phyloP scores from a whole-genome alignment of 441 rosid genomes.

The Croton setiger region DNA sequence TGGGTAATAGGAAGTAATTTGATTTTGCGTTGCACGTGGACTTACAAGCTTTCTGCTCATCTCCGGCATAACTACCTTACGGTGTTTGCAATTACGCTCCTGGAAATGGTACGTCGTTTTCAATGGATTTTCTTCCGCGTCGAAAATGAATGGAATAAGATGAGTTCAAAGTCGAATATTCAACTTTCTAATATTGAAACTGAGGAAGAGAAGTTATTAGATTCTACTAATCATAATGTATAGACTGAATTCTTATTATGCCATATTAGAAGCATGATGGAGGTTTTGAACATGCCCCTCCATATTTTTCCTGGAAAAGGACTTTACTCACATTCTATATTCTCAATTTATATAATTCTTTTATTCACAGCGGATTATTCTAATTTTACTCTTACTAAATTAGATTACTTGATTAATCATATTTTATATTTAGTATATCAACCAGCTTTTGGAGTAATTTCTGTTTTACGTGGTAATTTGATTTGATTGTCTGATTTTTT shows the following conservation, averaged over 20 bases:
- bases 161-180: constrained; percentile 51
- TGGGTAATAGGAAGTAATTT: constrained; percentile 94
- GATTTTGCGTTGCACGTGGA: constrained; percentile 92
- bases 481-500: too few relatives aligned
- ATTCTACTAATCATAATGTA: constrained; percentile 41
- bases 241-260: constrained; percentile 26
- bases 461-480: too few relatives aligned
- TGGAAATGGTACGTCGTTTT: constrained; percentile 84
- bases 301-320: constrained; percentile 8
- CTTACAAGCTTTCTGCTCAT: constrained; percentile 91
- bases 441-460: too few relatives aligned
- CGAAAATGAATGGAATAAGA: constrained; percentile 83
- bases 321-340: neutral
- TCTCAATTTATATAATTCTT: constrained; percentile 5
- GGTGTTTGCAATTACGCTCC: constrained; percentile 61
- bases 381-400: neutral
- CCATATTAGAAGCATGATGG: constrained; percentile 11
- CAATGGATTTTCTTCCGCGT: constrained; percentile 97
- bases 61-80: constrained; percentile 88
- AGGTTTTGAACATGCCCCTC: constrained; percentile 20
- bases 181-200: constrained; percentile 38
- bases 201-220: constrained; percentile 61
- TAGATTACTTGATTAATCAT: neutral
- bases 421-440: too few relatives aligned
- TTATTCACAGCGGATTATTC: constrained; percentile 18